Evolutionary conservation across 495 filamentous ascomycete genomes (phyloP), one percentile per base, ranked within the genome.

Genomic region (Xylaria grammica): DNA sequence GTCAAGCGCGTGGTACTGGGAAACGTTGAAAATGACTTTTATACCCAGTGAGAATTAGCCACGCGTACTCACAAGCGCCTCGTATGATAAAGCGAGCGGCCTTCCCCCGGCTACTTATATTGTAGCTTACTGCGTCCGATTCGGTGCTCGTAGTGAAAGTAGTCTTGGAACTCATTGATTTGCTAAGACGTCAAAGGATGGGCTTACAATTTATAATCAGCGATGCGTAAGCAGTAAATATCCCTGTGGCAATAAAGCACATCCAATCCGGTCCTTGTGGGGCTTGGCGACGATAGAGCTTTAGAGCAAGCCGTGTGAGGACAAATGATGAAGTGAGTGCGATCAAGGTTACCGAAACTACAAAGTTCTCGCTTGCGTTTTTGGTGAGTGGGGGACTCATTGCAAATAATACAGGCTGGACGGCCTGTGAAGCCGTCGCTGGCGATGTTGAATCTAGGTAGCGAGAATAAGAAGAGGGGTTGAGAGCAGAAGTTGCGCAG

Each of bases 1-100:
- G 24, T 60, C 57, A 11, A 60, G 29, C 5, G 57, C 42, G 29
- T 49, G 57, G 26, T 45, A 13, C n/a, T 30, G 9, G 1, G 57
- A 60, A 15, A 60, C 57, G 13, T 60, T 60, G 44, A 48, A 49
- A 24, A 60, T 60, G 19, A 48, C 57, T 60, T 4, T 17, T 26
- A n/a, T n/a, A n/a, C n/a, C n/a, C n/a, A n/a, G n/a, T n/a, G n/a
- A n/a, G n/a, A n/a, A n/a, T n/a, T n/a, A n/a, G n/a, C n/a, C n/a
- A n/a, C n/a, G n/a, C n/a, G n/a, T n/a, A n/a, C n/a, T n/a, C n/a
- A n/a, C n/a, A n/a, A n/a, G n/a, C n/a, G n/a, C n/a, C n/a, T n/a
- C n/a, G n/a, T n/a, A n/a, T n/a, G n/a, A n/a, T n/a, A n/a, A n/a
- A n/a, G n/a, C n/a, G n/a, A n/a, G n/a, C n/a, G n/a, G n/a, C n/a